Conservation (phyloP, 78 protist genomes). For the slime mould (Dictyostelium discoideum) region DNA sequence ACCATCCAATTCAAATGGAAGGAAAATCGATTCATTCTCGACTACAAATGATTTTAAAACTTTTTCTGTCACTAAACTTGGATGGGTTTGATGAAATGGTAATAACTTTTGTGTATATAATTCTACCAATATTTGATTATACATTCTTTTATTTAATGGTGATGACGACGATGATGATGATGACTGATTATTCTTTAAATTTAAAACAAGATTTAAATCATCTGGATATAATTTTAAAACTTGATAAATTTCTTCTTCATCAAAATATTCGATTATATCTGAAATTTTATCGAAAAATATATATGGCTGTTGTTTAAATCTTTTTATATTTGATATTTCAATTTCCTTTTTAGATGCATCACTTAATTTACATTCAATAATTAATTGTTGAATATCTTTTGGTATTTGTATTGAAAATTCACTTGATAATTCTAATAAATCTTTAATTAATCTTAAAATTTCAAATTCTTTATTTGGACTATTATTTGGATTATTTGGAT, state of each 20-base stretch:
- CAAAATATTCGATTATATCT: background rate
- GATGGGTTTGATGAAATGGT: conserved; percentile 9
- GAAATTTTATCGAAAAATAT: background rate
- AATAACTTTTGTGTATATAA: background rate
- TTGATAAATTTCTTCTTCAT: background rate
- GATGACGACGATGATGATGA: background rate
- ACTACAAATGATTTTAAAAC: background rate
- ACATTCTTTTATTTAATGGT: background rate
- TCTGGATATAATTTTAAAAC: background rate
- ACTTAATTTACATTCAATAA: background rate
- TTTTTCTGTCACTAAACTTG: background rate
- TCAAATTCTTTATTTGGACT: background rate
- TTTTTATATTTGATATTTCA: background rate
- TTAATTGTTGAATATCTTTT: background rate
- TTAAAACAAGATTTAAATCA: background rate
- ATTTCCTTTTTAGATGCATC: background rate
- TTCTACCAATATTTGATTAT: background rate
- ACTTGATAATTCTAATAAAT: background rate
- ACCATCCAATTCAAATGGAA: background rate
- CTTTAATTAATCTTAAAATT: background rate
- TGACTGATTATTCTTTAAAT: background rate
- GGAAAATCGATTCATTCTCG: background rate
- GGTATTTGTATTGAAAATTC: background rate
- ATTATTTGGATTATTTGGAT: no score
- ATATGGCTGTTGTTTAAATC: background rate